These are phyloP conservation scores for Quercus ilex DNA, from an alignment of 306 rosid genomes.

Conservation along the genomic window DNA sequence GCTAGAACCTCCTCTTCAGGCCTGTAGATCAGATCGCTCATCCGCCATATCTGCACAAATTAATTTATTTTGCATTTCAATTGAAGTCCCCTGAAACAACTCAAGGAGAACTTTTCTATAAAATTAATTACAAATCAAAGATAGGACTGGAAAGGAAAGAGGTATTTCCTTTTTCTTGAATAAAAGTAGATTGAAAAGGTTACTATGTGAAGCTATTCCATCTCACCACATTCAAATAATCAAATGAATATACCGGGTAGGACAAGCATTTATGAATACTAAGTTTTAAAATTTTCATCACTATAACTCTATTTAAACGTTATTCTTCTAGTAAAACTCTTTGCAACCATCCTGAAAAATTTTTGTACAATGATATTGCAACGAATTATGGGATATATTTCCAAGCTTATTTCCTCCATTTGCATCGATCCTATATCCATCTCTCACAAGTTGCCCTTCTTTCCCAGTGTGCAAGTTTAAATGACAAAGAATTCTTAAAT, in stretches of 20 bases:
- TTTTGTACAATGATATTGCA: neutral
- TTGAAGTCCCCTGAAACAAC: neutral
- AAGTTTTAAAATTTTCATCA: neutral
- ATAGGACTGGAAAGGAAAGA: neutral
- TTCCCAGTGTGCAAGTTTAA: neutral
- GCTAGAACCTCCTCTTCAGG: constrained; percentile 95
- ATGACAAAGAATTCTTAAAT: neutral
- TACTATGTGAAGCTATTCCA: neutral
- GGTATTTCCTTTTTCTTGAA: neutral
- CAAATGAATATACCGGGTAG: neutral
- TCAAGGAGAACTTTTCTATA: neutral
- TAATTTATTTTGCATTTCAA: neutral
- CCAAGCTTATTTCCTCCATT: neutral
- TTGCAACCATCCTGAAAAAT: neutral
- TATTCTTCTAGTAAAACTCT: neutral
- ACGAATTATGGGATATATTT: neutral
- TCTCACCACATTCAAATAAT: neutral
- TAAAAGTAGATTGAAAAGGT: neutral
- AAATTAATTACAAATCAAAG: neutral
- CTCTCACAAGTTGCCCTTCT: neutral
- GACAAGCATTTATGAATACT: neutral
- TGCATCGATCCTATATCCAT: neutral
- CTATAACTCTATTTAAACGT: neutral
- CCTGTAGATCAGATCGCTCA: constrained; percentile 93
- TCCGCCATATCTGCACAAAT: constrained; percentile 91